These are phyloP conservation scores for Myrmaecium sp. DNA, from an alignment of 2,329 filamentous ascomycete genomes.

Conservation along the genomic window DNA sequence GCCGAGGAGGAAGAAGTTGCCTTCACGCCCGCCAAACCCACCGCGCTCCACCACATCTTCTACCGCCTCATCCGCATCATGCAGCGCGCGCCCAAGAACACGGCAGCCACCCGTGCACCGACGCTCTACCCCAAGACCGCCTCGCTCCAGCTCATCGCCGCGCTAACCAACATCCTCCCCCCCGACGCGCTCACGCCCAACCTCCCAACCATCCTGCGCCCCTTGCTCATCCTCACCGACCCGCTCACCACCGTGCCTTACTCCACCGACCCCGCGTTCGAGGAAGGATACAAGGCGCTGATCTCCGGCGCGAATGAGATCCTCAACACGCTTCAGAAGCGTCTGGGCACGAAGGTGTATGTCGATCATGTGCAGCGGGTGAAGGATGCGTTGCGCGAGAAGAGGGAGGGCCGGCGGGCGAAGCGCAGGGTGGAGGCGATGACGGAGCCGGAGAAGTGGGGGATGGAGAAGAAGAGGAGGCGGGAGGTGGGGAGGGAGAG, in stretches of 20 bases:
- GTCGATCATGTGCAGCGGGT: constrained; percentile 57
- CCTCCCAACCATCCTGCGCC: constrained; percentile 46
- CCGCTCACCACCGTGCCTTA: constrained; percentile 54
- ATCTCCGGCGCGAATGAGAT: constrained; percentile 57
- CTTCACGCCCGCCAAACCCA: constrained; percentile 13
- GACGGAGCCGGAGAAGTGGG: constrained; percentile 60
- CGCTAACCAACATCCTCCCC: constrained; percentile 47
- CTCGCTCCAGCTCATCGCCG: constrained; percentile 56
- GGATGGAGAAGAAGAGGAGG: constrained; percentile 65
- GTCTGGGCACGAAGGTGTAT: constrained; percentile 65
- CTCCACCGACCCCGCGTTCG: constrained; percentile 46
- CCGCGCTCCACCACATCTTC: constrained; percentile 58
- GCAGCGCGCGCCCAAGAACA: constrained; percentile 44
- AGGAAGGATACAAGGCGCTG: constrained; percentile 50
- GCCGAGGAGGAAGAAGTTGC: constrained; percentile 19
- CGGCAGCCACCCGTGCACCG: constrained; percentile 40
- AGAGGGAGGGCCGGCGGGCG: constrained; percentile 54
- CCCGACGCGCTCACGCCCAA: constrained; percentile 41
- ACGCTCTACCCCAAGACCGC: constrained; percentile 59
- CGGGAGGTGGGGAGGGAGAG: constrained; percentile 38
- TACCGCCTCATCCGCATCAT: constrained; percentile 62
- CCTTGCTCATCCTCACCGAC: constrained; percentile 73
- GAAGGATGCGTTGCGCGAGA: constrained; percentile 52
- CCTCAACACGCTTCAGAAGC: constrained; percentile 69
- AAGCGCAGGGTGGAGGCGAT: constrained; percentile 88